Evolutionary conservation across 2,329 filamentous ascomycete species (phyloP), one percentile per base, ranked within the genome.

Genomic region (Kalmusia sp.): DNA sequence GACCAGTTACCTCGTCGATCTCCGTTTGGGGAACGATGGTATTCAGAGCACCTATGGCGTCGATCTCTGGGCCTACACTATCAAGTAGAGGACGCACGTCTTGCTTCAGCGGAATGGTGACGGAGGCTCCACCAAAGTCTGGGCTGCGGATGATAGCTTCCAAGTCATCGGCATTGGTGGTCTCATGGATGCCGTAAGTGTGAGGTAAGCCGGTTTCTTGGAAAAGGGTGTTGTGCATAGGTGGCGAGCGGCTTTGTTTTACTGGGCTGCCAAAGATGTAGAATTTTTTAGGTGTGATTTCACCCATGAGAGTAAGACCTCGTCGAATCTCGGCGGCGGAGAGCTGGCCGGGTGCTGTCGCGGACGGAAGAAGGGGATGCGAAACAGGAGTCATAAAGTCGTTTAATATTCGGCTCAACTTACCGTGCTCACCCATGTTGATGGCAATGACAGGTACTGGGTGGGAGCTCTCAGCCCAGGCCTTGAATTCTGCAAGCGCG

Each of bases 101-200:
- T 25, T 95, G 80, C 78, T 99, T 99, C 49, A 99, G 81, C 1
- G 95, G 95, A 45, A 99, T 98, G 0, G 95, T 99, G 39, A 99
- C 92, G 3, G 92, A 97, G 3, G 91, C 93, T 52, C 95, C 95
- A 6, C 95, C 95, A 69, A 99, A 99, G 61, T 89, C 82, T 1
- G 87, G 79, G 1, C 86, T 78, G 6, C 84, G 84, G 54, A 99
- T 87, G 44, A 91, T 76, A 2, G 84, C 77, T 59, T 80, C 78
- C 3, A 96, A 79, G 1, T 80, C 78, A 6, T 78, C 78, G 41
- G 80, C 84, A 25, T 82, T 76, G 58, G 87, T 84, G 0, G 93
- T 96, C 77, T 98, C 95, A 30, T 88, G 79, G 6, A 86, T 80
- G 6, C 80, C 79, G 75, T 99, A 99, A n/a, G 82, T 69, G 69